phyloP scores from a whole-genome alignment of 257 asterid genomes.

The Henckelia pumila region DNA sequence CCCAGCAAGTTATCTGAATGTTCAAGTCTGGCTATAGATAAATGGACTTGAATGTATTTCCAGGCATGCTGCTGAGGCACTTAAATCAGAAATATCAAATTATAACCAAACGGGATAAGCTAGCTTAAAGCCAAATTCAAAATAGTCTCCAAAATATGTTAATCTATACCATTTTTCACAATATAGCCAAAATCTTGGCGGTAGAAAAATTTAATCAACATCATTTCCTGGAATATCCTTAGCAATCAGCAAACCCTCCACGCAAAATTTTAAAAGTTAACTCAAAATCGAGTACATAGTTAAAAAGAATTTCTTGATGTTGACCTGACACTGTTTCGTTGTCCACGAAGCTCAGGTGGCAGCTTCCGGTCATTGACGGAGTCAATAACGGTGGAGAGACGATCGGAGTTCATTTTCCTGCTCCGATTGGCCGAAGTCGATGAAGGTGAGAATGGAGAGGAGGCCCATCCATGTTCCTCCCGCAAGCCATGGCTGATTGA shows the following conservation, averaged over 20 bases:
- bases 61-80: background rate
- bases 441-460: constrained; percentile 33
- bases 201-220: background rate
- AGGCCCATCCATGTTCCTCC: constrained; percentile 22
- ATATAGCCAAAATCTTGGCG: background rate
- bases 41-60: background rate
- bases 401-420: constrained; percentile 44
- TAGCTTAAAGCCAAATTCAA: no score
- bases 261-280: background rate
- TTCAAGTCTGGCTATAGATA: background rate
- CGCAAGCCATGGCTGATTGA: constrained; percentile 24
- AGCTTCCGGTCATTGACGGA: constrained; percentile 77
- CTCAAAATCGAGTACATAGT: background rate
- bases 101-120: no score
- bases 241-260: background rate
- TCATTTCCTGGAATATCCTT: background rate
- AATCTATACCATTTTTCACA: background rate
- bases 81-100: background rate
- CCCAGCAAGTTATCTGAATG: background rate
- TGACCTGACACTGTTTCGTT: constrained; percentile 71
- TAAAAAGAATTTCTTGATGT: background rate
- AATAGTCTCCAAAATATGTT: no score
- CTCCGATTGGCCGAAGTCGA: constrained; percentile 22
- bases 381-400: constrained; percentile 77
- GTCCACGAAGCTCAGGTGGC: constrained; percentile 93